Base-by-base conservation (phyloP, 352 stramenopile species). In the Globisporangium takayamanum region DNA sequence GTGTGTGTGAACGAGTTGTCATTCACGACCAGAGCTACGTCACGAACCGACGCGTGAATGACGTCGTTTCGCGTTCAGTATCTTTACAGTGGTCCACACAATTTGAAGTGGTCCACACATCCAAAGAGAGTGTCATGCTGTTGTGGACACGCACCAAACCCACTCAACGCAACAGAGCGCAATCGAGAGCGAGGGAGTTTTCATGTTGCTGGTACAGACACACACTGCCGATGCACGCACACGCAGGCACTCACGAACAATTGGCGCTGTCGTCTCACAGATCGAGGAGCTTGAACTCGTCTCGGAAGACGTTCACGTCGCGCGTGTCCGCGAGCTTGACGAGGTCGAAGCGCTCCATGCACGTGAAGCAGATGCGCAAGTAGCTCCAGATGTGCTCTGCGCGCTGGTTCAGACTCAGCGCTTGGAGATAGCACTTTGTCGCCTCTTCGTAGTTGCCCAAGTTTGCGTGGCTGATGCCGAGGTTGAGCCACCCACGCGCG, bases 351-450 rank as follows among this genome's bases (percentile, higher is more conserved):
- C 92, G 80, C 72, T 99, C 96, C 69, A 97, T 90, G 71, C 93
- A 98, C 39, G 95, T 98, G 63, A 99, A 97, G 56, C 93, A 95
- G 76, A 99, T 98, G 59, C 96, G 80, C 67, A 99, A 83, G 87
- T 99, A 99, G 69, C 90, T 98, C 97, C 97, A 99, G 66, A 98
- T 98, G 75, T 99, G 96, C 41, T 87, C 92, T 20, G 96, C 96
- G 36, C 86, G 86, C 51, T 87, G 84, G 77, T 99, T 99, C 47
- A 99, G 81, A 48, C 82, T 89, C 64, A 99, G 69, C 51, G 96
- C 96, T 69, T 98, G 95, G 42, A 99, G 70, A 74, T 99, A 99
- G 77, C 94, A 98, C 55, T 97, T 92, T n/a, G 87, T 91, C 7
- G 95, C 94, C 60, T 98, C 87, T 51, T 96, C 80, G 72, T 98